phyloP scores from a whole-genome alignment of 2,329 filamentous ascomycete genomes.

The Alternaria alternata region DNA sequence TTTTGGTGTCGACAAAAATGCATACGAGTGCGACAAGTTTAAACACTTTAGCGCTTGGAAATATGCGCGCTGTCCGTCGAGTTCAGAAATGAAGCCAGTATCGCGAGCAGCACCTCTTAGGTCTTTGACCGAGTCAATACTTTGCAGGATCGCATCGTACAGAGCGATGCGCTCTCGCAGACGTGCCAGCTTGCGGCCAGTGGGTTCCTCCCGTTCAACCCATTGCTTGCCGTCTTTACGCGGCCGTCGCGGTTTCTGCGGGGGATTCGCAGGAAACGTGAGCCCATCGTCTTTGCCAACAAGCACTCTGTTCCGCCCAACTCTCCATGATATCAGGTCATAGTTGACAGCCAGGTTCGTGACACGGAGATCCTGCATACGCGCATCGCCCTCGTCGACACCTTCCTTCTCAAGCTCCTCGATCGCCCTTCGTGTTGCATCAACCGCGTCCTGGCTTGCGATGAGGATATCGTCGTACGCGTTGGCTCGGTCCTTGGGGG shows the following conservation, averaged over 20 bases:
- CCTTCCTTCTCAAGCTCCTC: conserved; percentile 88
- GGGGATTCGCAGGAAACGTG: conserved; percentile 61
- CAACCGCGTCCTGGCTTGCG: conserved; percentile 90
- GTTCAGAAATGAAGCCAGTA: conserved; percentile 73
- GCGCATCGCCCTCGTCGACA: conserved; percentile 79
- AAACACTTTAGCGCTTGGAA: conserved; percentile 91
- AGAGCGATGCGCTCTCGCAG: conserved; percentile 87
- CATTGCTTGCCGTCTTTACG: conserved; percentile 60
- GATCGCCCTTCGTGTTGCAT: conserved; percentile 91
- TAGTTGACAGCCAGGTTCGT: conserved; percentile 94
- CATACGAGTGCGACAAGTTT: conserved; percentile 85
- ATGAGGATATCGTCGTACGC: conserved; percentile 92
- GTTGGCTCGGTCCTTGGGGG: conserved; percentile 74
- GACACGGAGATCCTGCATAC: conserved; percentile 92
- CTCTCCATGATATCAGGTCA: conserved; percentile 91
- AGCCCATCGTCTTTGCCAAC: conserved; percentile 85
- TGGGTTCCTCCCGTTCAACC: conserved; percentile 68
- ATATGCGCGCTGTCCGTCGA: conserved; percentile 81
- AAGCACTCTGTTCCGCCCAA: conserved; percentile 89
- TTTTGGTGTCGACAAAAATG: conserved; percentile 72
- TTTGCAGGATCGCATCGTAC: conserved; percentile 91
- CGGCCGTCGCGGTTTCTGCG: conserved; percentile 60
- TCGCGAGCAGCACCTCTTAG: conserved; percentile 91
- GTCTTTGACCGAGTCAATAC: conserved; percentile 87
- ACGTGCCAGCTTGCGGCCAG: conserved; percentile 77